phyloP scores from a whole-genome alignment of 192 early-diverging fungal genomes.

The Linnemannia elongata region DNA sequence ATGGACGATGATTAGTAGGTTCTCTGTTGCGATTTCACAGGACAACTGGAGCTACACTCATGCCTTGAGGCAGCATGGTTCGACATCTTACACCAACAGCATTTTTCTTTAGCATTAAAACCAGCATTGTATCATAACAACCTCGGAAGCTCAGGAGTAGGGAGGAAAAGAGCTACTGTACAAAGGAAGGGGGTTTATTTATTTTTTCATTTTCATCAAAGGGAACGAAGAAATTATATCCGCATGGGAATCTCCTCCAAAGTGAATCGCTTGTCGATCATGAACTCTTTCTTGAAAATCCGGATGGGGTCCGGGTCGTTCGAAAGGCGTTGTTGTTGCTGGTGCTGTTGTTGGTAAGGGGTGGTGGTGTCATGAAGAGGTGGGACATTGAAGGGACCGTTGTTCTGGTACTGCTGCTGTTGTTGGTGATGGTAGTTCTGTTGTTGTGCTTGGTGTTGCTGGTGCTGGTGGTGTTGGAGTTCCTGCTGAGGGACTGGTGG shows the following conservation, averaged over 20 bases:
- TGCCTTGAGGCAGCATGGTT: too few species aligned
- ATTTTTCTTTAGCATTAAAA: conserved; percentile 10
- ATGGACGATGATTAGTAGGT: conserved; percentile 11
- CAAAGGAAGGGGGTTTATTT: background rate
- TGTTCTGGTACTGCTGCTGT: background rate
- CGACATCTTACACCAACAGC: background rate
- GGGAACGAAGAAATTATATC: conserved; percentile 3
- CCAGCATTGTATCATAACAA: conserved; percentile 4
- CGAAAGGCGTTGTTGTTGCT: conserved; percentile 4
- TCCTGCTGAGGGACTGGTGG: background rate
- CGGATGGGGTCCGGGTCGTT: conserved; percentile 12
- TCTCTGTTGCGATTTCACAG: background rate
- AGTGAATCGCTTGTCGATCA: conserved; percentile 41
- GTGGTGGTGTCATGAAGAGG: background rate
- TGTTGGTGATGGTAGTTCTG: conserved; percentile 1
- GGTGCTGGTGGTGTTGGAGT: background rate
- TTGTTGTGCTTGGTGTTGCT: background rate
- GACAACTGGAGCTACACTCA: background rate
- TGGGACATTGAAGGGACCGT: background rate
- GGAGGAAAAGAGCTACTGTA: background rate
- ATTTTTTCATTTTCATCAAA: background rate
- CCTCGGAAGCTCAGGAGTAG: background rate
- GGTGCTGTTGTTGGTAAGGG: background rate
- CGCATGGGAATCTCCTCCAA: conserved; percentile 45
- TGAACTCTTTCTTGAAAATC: conserved; percentile 23